Percentiles rank a stretch among this genome's conserved stretches.
phyloP scores from a whole-genome alignment of 1,284 basidiomycete genomes.

The Sanghuangporus weigelae region DNA sequence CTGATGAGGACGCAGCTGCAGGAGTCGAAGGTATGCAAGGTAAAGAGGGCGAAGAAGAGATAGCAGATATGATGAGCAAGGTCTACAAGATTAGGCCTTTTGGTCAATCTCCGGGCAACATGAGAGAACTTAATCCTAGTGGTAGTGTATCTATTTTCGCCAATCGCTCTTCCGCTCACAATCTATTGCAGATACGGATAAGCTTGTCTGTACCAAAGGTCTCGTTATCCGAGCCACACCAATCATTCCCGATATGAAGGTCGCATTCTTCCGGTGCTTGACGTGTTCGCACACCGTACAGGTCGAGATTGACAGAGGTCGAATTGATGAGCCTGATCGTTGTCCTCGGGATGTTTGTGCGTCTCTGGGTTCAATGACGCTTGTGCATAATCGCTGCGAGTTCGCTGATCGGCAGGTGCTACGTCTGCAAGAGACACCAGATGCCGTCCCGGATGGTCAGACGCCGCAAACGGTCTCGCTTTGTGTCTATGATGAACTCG shows the following conservation, averaged over 20 bases:
- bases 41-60: constrained; percentile 69
- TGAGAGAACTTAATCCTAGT: constrained; percentile 87
- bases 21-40: constrained; percentile 68
- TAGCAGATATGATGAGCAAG: constrained; percentile 71
- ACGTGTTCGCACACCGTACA: constrained; percentile 93
- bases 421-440: constrained; percentile 94
- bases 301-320: constrained; percentile 93
- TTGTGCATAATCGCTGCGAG: constrained; percentile 96
- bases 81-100: constrained; percentile 93
- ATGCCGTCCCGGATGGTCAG: constrained; percentile 96
- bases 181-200: constrained; percentile 77
- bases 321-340: constrained; percentile 87
- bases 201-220: constrained; percentile 93
- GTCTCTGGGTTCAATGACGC: constrained; percentile 83
- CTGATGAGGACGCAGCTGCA: constrained; percentile 70
- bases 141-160: constrained; percentile 40
- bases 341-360: constrained; percentile 93
- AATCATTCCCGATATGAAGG: constrained; percentile 98
- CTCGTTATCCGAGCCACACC: constrained; percentile 97
- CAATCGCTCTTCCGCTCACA: neutral
- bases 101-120: constrained; percentile 78
- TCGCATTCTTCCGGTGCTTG: constrained; percentile 97
- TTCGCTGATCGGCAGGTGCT: constrained; percentile 96
- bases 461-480: constrained; percentile 96
- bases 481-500: constrained; percentile 95